These are phyloP conservation scores for Fraxinus xanthoxyloides DNA, from an alignment of 305 asterid genomes.

Conservation along the genomic window DNA sequence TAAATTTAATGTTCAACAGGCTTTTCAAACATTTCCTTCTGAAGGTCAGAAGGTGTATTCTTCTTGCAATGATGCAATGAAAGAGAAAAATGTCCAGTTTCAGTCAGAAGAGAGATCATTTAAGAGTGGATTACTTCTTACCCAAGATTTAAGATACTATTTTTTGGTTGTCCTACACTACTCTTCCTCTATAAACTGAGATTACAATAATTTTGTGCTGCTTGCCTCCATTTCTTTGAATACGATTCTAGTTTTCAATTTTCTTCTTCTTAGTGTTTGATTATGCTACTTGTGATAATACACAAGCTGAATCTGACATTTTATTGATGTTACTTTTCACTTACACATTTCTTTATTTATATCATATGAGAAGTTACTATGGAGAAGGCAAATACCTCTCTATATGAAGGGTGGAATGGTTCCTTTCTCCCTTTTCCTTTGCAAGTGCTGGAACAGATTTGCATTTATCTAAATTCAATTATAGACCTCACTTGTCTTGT, in stretches of 20 bases:
- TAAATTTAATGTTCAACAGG: background rate
- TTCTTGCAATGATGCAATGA: background rate
- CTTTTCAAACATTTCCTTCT: background rate
- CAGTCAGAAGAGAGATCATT: constrained; percentile 3
- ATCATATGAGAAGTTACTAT: no score
- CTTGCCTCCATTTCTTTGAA: background rate
- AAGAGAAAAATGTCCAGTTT: background rate
- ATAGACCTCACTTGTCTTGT: no score
- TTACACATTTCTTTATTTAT: background rate
- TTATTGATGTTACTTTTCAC: no score
- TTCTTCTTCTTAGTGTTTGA: constrained; percentile 1
- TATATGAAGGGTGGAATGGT: no score
- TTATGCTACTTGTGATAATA: background rate
- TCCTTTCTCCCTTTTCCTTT: no score
- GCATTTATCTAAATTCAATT: no score
- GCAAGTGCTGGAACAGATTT: no score
- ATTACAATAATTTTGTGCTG: background rate
- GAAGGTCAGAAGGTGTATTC: background rate
- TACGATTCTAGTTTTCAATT: background rate
- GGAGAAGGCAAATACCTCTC: no score
- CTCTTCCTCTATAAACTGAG: background rate
- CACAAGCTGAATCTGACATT: no score
- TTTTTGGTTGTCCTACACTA: background rate
- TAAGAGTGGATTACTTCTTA: background rate
- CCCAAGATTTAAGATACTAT: background rate